Base-by-base conservation (phyloP, 1,284 basidiomycete genomes). In the Ustilago tritici region DNA sequence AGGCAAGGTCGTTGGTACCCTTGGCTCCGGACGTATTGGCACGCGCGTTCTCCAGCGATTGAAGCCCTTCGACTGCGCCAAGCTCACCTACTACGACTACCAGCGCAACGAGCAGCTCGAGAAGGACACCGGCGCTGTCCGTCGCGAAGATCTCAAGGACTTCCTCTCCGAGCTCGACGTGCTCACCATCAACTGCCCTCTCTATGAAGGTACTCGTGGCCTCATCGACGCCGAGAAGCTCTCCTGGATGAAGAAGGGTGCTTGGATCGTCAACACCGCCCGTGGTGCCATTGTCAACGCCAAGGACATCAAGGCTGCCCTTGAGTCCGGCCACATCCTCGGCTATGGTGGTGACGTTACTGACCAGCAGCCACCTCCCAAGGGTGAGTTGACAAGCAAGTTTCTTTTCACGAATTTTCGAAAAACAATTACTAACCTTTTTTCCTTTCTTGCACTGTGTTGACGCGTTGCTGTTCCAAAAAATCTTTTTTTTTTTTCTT, bases 21-120 rank as follows among this genome's bases (percentile, higher is more conserved):
- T 97, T 85, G 95, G 89, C 90, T 94, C 85, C 74, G 83, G 84
- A 17, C 83, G 83, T 12, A 83, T 84, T 64, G 82, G 82, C 7
- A 75, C 78, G 28, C 73, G 76, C 55, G 93, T 97, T 28, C 89
- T 97, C 54, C 92, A 97, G 88, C 92, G 95, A 70, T 89, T 98
- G 61, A 85, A 90, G 67, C 93, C 93, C 3, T 98, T 98, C 88
- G 90, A 95, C 88, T 91, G 90, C 89, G 95, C 95, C 87, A 93
- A 96, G 86, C 90, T 97, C 57, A 88, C 96, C 62, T 97, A 95
- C 90, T 97, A 93, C 87, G 95, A 98, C 88, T 97, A 97, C 87
- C 89, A 90, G 31, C 88, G 92, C 69, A 91, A 96, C 54, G 66
- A 85, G 88, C 91, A 91, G 35, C 92, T 92, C 43, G 91, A 90